Base-by-base conservation (phyloP, 2,329 filamentous ascomycete genomes). In the Cladosporium colombiae region DNA sequence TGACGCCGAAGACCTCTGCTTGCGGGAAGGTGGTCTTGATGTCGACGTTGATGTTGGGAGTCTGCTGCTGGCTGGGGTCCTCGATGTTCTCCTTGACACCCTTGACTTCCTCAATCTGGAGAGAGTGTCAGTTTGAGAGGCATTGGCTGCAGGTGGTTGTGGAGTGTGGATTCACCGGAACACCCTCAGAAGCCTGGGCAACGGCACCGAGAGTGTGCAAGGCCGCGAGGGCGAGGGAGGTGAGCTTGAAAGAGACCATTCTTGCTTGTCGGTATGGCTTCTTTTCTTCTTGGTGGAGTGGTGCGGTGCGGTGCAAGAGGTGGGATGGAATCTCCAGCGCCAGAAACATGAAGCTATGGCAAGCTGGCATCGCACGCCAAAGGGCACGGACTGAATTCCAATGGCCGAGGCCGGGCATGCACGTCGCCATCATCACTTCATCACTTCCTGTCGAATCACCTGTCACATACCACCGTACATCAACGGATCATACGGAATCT, bases 1-100 rank as follows among this genome's bases (percentile, higher is more conserved):
- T 97, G 73, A 98, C 88, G 74, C 94, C 95, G 73, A 97, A 95
- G 80, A 96, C 89, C 82, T 96, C 92, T 66, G 85, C 82, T 70
- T 86, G 79, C 33, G 87, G 87, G 79, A 89, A 89, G 37, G 83
- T 82, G 66, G 86, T 82, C 61, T 82, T 80, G 69, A 87, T 81
- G 63, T 80, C 79, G 70, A 89, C 83, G 66, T 80, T 84, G 70
- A 82, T 89, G 78, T 76, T 89, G 83, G 80, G 86, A 81, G 82
- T 88, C 37, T 62, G 46, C 49, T 56, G 55, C 57, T 65, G 46
- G 37, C 49, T 31, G 86, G 78, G 83, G 67, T 89, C 85, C 23
- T 66, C 62, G 35, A 62, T 50, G 21, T 68, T 65, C 18, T 71
- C 62, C 70, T 85, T 84, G 72, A 89, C 80, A 64, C 88, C 86